phyloP scores from a whole-genome alignment of 257 asterid genomes.

The Solanum etuberosum region DNA sequence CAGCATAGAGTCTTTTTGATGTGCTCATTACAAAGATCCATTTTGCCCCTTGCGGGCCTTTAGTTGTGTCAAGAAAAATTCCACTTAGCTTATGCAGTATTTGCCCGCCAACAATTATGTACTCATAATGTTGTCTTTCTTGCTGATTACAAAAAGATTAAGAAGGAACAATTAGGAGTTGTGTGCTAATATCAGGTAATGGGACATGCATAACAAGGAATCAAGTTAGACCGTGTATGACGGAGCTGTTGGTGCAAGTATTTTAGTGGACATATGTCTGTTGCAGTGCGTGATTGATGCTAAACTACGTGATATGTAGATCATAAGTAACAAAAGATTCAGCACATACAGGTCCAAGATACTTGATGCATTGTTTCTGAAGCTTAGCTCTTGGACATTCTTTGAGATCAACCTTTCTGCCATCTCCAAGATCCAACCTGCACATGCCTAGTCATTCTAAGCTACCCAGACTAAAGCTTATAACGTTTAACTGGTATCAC shows the following conservation, averaged over 20 bases:
- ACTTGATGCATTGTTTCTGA: conserved; percentile 76
- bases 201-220: neutral
- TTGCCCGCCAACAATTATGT: conserved; percentile 40
- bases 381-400: conserved; percentile 84
- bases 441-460: neutral
- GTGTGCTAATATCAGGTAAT: neutral
- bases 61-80: conserved; percentile 46
- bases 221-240: neutral
- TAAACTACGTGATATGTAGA: neutral
- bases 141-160: conserved; percentile 33
- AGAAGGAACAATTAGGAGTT: neutral
- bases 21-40: conserved; percentile 99
- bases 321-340: neutral
- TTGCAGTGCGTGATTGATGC: neutral
- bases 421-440: conserved; percentile 99
- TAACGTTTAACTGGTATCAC: neutral
- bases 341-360: conserved; percentile 87
- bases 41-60: conserved; percentile 39
- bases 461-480: neutral
- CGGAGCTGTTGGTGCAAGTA: neutral
- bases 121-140: conserved; percentile 76
- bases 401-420: conserved; percentile 71
- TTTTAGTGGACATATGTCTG: neutral
- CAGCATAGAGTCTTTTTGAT: conserved; percentile 57
- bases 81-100: conserved; percentile 42